Evolutionary conservation across 192 early-diverging fungal genomes (phyloP).

Genomic region (Coemansia sp.): DNA sequence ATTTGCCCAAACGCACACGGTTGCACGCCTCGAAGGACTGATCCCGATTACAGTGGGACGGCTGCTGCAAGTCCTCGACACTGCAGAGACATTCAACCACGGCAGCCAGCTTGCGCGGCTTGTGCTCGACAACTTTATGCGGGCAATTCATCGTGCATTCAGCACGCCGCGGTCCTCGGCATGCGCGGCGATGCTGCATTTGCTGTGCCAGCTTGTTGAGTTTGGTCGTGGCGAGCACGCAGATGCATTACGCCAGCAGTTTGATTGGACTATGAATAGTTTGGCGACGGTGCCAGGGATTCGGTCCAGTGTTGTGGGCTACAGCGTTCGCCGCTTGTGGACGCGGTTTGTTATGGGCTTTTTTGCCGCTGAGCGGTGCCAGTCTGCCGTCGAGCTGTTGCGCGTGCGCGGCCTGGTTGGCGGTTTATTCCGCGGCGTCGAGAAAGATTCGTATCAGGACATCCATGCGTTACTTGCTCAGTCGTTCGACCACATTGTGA

Average conservation of each 20-base stretch:
- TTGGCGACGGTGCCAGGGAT: slow-evolving; percentile 21
- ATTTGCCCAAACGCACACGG: slow-evolving; percentile 16
- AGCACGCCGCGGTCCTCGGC: slow-evolving; percentile 32
- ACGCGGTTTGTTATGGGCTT: slow-evolving; percentile 48
- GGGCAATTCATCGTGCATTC: slow-evolving; percentile 33
- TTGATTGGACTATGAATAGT: slow-evolving; percentile 43
- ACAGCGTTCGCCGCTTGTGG: slow-evolving; percentile 48
- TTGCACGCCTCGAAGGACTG: slow-evolving; percentile 32
- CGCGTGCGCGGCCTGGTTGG: slow-evolving; percentile 19
- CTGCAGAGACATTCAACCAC: slow-evolving; percentile 9
- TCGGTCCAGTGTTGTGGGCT: slow-evolving; percentile 27
- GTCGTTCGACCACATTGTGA: slow-evolving; percentile 32
- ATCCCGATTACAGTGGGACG: slow-evolving; percentile 22
- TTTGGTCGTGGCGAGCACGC: slow-evolving; percentile 40
- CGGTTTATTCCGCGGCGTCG: slow-evolving; percentile 31
- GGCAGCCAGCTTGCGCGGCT: slow-evolving; percentile 30
- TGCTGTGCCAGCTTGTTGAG: slow-evolving; percentile 33
- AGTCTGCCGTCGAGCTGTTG: slow-evolving; percentile 28
- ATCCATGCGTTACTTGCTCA: slow-evolving; percentile 29
- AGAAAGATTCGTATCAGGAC: slow-evolving; percentile 44
- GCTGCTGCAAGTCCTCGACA: slow-evolving; percentile 30
- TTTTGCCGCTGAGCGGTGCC: slow-evolving; percentile 39
- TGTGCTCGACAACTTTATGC: slow-evolving; percentile 34
- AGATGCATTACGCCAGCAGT: slow-evolving; percentile 30
- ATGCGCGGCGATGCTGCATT: slow-evolving; percentile 36